Base-by-base conservation (phyloP, 495 filamentous ascomycete species). In the Alectoria sarmentosa region DNA sequence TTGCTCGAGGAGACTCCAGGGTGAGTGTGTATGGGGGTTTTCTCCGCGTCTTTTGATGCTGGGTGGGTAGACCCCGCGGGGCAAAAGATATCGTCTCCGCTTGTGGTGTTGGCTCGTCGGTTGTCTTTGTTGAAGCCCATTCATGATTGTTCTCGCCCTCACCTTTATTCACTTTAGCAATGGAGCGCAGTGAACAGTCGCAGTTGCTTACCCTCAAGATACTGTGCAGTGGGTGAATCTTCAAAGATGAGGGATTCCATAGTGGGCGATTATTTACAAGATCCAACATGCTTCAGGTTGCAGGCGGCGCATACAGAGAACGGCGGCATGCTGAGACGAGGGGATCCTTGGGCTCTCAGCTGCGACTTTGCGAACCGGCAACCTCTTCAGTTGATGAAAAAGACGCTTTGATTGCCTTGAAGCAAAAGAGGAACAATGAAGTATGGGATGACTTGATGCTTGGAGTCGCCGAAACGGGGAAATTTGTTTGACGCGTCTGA, bases 201-300 rank as follows among this genome's bases (percentile, higher is more conserved):
- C 11, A 14, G 23, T 42, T 37, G 77, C 77, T 67, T 73, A 96
- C 93, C 94, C 83, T 96, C 88, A 65, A 98, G 86, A 79, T 96
- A 97, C 67, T 90, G 88, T 73, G 91, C 91, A 77, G 98, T 81
- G 65, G 94, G 94, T 70, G 91, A 90, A 74, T 92, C 86, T 77
- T 94, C 88, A 77, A 88, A 90, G 70, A 96, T 85, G 68, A 97
- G 80, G 70, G 90, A 87, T 83, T 97, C 94, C 94, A 98, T 98
- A 76, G 39, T 49, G 14, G 28, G 42, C 42, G 54, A 39, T 34
- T 21, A 60, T 52, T 57, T 48, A 39, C 61, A 57, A 34, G 56
- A 54, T 61, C 34, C 54, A 64, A 61, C 48, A 62, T 55, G 48
- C 61, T 63, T 63, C 46, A 55, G 9, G 28, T n/a, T 63, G 30